Evolutionary conservation across 2,329 filamentous ascomycete genomes (phyloP).

Genomic region (Scedosporium apiospermum): DNA sequence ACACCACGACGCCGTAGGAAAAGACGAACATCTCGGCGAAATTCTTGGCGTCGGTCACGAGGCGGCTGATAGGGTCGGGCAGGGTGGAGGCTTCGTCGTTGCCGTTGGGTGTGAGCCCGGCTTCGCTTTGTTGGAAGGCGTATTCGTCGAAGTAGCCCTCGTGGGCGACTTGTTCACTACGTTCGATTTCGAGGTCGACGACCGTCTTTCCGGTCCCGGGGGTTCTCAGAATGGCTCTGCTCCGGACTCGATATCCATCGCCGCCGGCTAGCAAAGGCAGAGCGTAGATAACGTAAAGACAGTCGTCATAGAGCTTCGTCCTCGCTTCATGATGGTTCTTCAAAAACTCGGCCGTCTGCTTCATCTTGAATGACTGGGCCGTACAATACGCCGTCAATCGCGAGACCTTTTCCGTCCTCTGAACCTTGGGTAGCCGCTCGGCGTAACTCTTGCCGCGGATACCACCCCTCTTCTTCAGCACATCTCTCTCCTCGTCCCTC

Average conservation of each 20-base stretch:
- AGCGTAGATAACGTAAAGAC: conserved; percentile 91
- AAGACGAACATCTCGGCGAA: conserved; percentile 97
- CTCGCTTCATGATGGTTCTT: conserved; percentile 80
- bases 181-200: conserved; percentile 89
- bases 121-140: conserved; percentile 31
- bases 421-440: conserved; percentile 80
- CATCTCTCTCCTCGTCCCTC: conserved; percentile 57
- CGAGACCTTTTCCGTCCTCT: conserved; percentile 78
- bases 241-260: conserved; percentile 80
- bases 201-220: conserved; percentile 84
- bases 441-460: conserved; percentile 80
- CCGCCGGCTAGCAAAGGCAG: conserved; percentile 75
- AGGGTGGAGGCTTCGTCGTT: conserved; percentile 30
- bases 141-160: conserved; percentile 84
- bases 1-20: conserved; percentile 92
- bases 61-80: conserved; percentile 40
- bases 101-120: not conserved
- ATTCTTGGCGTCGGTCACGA: conserved; percentile 62
- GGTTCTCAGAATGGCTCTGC: conserved; percentile 84
- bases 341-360: conserved; percentile 79
- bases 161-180: conserved; percentile 80
- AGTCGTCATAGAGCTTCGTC: conserved; percentile 97
- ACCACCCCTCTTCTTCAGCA: conserved; percentile 51
- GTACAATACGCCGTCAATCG: conserved; percentile 94
- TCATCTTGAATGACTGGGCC: conserved; percentile 85